Base-by-base conservation (phyloP, 2,329 filamentous ascomycete genomes). In the Lizonia empirigonia region DNA sequence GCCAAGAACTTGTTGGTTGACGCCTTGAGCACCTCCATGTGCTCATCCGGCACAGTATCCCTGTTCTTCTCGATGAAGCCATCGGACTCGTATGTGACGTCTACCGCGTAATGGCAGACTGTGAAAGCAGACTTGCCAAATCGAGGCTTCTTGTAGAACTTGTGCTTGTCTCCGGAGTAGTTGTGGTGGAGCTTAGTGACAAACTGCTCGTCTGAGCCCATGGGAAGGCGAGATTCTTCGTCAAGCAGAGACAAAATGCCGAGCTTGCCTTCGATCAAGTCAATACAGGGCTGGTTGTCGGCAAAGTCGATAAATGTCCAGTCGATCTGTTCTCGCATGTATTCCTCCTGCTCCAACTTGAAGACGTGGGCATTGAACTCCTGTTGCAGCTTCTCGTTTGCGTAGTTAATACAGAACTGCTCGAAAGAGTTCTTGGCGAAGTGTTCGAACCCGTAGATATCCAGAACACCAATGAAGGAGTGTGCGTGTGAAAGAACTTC, bases 271-370 rank as follows among this genome's bases (percentile, higher is more conserved):
- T 99, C 94, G 62, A 99, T 99, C 44, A 99, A 78, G 73, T 99
- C 94, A 66, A 99, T 99, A 78, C 94, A 99, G 15, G 94, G 94
- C 77, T 99, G 94, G 67, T 99, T 99, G 76, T 99, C 94, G 5
- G 93, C 96, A 75, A 99, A 99, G 72, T 99, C 94, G 71, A 99
- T 99, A 71, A 99, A 99, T 8, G 90, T 97, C 94, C 94, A 99
- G 76, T 97, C 92, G 60, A 99, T 99, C 77, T 97, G 82, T 76
- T 99, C 94, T 47, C 88, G 86, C 32, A 97, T 83, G 71, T 99
- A 99, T 75, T 99, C 94, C 72, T 99, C 94, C 73, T 99, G 94
- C 74, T 99, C 94, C 18, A 99, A 84, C 76, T 97, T 97, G 84
- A 99, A 99, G 27, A 99, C 94, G 69, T 99, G 94, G 72, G 95